Evolutionary conservation across 441 rosid genomes (phyloP).

Genomic region (Melastoma candidum): DNA sequence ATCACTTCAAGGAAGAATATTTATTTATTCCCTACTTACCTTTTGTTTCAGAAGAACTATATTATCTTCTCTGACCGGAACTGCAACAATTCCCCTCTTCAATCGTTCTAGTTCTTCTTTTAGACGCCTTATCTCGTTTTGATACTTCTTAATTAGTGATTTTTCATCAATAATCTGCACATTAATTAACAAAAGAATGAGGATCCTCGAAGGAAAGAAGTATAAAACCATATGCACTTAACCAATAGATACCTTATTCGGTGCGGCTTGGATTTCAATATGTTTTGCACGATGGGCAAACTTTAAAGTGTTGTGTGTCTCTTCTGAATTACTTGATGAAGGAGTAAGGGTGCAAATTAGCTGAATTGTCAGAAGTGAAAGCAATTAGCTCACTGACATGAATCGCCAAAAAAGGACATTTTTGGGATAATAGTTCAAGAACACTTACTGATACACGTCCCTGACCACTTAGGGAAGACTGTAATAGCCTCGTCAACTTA

Average conservation of each 20-base stretch:
- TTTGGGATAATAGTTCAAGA: conserved; percentile 7
- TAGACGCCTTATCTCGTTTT: conserved; percentile 53
- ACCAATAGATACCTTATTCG: conserved; percentile 38
- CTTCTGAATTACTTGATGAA: conserved; percentile 68
- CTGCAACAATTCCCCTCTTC: conserved; percentile 57
- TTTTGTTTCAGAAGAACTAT: conserved; percentile 78
- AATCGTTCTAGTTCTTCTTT: conserved; percentile 66
- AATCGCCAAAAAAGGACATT: conserved; percentile 2
- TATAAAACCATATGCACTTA: conserved; percentile 2
- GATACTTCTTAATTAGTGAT: conserved; percentile 69
- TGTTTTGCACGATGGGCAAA: conserved; percentile 79
- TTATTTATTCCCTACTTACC: conserved; percentile 26
- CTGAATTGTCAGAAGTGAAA: conserved; percentile 31
- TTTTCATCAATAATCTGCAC: conserved; percentile 72
- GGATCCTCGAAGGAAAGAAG: conserved; percentile 5
- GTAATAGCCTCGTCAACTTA: conserved; percentile 68
- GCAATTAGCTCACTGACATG: conserved; percentile 1
- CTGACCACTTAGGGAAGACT: conserved; percentile 72
- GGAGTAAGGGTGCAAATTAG: conserved; percentile 81
- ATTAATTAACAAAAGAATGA: background rate
- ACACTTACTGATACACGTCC: conserved; percentile 74
- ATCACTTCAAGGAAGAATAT: background rate
- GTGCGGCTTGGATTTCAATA: conserved; percentile 69
- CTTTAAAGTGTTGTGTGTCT: conserved; percentile 73
- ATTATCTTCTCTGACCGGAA: conserved; percentile 58